These are phyloP conservation scores for Catunica adiposa DNA, from an alignment of 2,329 filamentous ascomycete genomes.

Conservation along the genomic window DNA sequence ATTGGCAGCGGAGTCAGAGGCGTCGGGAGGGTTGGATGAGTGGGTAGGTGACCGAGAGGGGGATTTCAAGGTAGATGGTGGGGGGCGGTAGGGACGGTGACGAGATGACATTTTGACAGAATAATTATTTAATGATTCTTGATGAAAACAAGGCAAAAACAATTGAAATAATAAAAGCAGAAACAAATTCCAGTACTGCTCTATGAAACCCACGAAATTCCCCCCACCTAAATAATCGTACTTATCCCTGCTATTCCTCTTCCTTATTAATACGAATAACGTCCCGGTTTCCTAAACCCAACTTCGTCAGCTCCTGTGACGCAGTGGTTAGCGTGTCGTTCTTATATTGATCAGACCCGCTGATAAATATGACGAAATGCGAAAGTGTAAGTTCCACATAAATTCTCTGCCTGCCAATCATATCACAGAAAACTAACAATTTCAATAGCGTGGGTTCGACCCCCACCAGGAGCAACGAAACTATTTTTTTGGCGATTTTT, in stretches of 20 bases:
- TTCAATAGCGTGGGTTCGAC: constrained; percentile 16
- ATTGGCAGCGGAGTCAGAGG: constrained; percentile 12
- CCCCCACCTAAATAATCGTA: too few species aligned
- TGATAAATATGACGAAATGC: constrained; percentile 16
- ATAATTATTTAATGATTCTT: background rate
- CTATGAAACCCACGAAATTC: too few species aligned
- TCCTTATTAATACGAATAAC: background rate
- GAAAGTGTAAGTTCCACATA: constrained; percentile 14
- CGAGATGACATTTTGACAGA: constrained; percentile 1
- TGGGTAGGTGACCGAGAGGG: background rate
- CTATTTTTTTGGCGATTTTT: constrained; percentile 9
- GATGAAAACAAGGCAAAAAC: constrained; percentile 4
- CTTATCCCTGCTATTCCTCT: too few species aligned
- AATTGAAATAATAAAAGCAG: background rate
- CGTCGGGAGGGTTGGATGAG: background rate
- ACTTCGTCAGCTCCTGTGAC: constrained; percentile 15
- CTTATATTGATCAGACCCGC: constrained; percentile 15
- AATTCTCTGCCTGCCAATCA: constrained; percentile 7
- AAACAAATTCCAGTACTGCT: background rate
- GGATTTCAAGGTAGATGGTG: background rate
- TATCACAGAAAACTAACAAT: constrained; percentile 8
- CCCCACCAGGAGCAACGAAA: constrained; percentile 16
- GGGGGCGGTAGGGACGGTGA: background rate
- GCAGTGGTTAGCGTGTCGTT: constrained; percentile 17
- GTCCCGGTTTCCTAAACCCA: constrained; percentile 5